These are phyloP conservation scores for Actinomortierella ambigua DNA, from an alignment of 371 early-diverging fungal species.

Conservation along the genomic window DNA sequence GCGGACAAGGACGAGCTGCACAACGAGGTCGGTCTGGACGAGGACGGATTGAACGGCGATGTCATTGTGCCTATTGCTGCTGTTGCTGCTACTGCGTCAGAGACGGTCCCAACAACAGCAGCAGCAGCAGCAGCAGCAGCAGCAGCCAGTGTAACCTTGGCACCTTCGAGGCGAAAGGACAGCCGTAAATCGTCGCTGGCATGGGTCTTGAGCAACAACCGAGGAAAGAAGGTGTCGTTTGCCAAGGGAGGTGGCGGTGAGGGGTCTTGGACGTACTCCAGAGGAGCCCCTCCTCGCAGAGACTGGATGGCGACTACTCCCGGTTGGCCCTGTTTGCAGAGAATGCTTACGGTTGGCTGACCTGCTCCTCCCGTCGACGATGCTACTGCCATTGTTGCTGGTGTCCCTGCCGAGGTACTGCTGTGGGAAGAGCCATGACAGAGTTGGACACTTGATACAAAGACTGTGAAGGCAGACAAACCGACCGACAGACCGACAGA, in stretches of 20 bases:
- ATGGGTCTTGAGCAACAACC: conserved; percentile 28
- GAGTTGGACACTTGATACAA: no score
- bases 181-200: conserved; percentile 26
- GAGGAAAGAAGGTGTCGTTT: conserved; percentile 6
- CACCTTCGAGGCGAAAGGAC: conserved; percentile 29
- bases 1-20: no score
- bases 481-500: not conserved
- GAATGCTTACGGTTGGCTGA: no score
- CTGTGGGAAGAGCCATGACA: no score
- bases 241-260: not conserved
- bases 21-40: not conserved
- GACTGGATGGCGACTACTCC: conserved; percentile 10
- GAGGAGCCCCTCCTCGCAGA: not conserved
- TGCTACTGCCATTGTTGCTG: no score
- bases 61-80: conserved; percentile 10
- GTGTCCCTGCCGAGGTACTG: no score
- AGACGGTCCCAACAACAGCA: no score
- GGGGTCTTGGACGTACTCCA: not conserved
- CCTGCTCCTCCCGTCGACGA: no score
- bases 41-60: not conserved
- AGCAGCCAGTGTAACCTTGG: conserved; percentile 14
- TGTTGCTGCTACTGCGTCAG: not conserved
- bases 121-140: not conserved
- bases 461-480: no score
- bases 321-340: conserved; percentile 17